Base-by-base conservation (phyloP, 106 monocot species). In the Dendrobium officinale region DNA sequence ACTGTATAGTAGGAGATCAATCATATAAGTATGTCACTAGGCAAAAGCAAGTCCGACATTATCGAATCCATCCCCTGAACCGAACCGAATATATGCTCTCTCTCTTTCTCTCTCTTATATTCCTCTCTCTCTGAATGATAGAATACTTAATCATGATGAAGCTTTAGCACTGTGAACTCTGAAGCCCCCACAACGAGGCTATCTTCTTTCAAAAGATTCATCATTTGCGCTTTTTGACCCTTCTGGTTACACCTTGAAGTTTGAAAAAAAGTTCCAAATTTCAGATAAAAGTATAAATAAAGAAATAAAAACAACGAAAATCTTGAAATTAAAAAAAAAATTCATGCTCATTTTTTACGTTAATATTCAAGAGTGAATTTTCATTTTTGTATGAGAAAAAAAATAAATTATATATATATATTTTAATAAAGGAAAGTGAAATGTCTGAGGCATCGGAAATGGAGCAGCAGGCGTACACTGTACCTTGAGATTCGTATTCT, bases 51-150 rank as follows among this genome's bases (percentile, higher is more conserved):
- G 73, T 42, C 73, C 37, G 67, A n/a, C 26, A 68, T n/a, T 26
- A 72, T 42, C 1, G 42, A 74, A 44, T 27, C 74, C 41, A 74
- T 74, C n/a, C 13, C 4, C 76, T 42, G 70, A 70, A 15, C 47
- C 22, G 70, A 70, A 15, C 47, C 22, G 24, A 76, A 76, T 76
- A 76, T 76, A 75, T 75, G 74, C 74, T 72, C 72, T 70, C 72
- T 73, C 73, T 73, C 42, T 73, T 15, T 73, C 73, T 42, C 73
- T 15, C 18, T 18, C 74, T 42, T 43, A 19, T 41, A 44, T 49
- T 20, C 43, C 3, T n/a, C n/a, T 73, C 73, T 43, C 1, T 74
- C 74, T 44, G 20, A 74, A 6, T 74, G 20, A 16, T 42, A n/a
- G 40, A 42, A 29, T 73, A 42, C 41, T 22, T 75, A 40, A 24